These are phyloP conservation scores for Scortechinia acanthostroma DNA, from an alignment of 2,329 filamentous ascomycete genomes.

Conservation along the genomic window DNA sequence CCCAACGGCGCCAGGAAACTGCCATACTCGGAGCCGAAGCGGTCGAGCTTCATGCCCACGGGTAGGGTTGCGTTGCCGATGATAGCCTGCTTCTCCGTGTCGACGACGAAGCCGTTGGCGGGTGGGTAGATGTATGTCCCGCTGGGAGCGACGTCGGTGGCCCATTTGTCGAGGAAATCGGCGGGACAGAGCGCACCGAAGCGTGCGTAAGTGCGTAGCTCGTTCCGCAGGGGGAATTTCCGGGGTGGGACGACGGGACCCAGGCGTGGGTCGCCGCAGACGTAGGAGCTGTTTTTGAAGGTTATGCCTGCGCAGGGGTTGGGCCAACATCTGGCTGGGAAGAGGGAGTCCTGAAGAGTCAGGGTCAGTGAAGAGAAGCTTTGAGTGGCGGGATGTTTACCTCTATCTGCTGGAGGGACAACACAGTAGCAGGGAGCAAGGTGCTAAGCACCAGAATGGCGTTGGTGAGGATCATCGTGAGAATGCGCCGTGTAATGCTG, in stretches of 20 bases:
- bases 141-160: conserved; percentile 10
- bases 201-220: conserved; percentile 17
- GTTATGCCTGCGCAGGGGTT: neutral
- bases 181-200: conserved; percentile 29
- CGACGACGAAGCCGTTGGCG: conserved; percentile 29
- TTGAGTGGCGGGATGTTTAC: too few relatives aligned
- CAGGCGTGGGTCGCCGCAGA: neutral
- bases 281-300: neutral
- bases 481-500: too few relatives aligned
- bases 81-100: conserved; percentile 23
- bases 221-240: neutral
- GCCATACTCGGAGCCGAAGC: conserved; percentile 36
- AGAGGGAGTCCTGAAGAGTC: too few relatives aligned
- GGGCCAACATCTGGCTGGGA: too few relatives aligned
- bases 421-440: too few relatives aligned
- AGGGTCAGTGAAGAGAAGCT: too few relatives aligned
- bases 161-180: conserved; percentile 25
- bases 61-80: conserved; percentile 27
- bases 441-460: too few relatives aligned
- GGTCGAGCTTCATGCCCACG: conserved; percentile 32
- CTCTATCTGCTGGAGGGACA: too few relatives aligned
- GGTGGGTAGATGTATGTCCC: conserved; percentile 25
- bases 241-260: neutral
- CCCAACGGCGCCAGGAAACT: conserved; percentile 30
- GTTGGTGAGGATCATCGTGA: too few relatives aligned